Evolutionary conservation across 495 filamentous ascomycete genomes (phyloP).

Genomic region (Neurospora sp.): DNA sequence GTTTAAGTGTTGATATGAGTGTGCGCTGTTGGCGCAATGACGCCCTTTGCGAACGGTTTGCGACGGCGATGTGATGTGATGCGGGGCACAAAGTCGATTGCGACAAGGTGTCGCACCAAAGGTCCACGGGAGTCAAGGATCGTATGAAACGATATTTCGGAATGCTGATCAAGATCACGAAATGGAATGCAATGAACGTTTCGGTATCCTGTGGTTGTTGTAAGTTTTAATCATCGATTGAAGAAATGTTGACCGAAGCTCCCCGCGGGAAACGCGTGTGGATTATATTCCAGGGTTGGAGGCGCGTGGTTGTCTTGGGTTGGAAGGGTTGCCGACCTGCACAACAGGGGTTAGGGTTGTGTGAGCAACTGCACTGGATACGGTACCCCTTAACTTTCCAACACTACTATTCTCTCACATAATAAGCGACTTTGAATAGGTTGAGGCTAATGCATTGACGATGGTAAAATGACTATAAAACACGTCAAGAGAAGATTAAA

Average conservation of each 20-base stretch:
- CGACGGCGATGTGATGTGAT: not conserved
- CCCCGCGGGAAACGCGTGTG: not conserved
- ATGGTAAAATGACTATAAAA: not conserved
- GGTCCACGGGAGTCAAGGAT: not conserved
- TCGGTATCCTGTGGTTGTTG: not conserved
- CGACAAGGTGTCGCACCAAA: not conserved
- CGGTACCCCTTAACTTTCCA: not conserved
- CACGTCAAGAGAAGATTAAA: not conserved
- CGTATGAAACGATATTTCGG: not conserved
- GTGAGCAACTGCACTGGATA: not conserved
- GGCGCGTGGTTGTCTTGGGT: not conserved
- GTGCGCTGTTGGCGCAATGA: not conserved
- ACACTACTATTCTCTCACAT: too few species aligned
- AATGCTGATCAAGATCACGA: not conserved
- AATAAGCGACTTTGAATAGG: too few species aligned
- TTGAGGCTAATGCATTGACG: not conserved
- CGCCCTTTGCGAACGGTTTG: not conserved
- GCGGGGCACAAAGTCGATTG: not conserved
- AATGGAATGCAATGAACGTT: not conserved
- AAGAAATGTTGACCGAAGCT: not conserved
- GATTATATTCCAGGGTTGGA: not conserved
- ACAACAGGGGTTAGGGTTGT: not conserved
- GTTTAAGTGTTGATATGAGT: not conserved
- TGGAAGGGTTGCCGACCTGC: not conserved
- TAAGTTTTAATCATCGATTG: not conserved